These are phyloP conservation scores for Fusarium anthophilum DNA, from an alignment of 2,329 filamentous ascomycete genomes.

Conservation along the genomic window DNA sequence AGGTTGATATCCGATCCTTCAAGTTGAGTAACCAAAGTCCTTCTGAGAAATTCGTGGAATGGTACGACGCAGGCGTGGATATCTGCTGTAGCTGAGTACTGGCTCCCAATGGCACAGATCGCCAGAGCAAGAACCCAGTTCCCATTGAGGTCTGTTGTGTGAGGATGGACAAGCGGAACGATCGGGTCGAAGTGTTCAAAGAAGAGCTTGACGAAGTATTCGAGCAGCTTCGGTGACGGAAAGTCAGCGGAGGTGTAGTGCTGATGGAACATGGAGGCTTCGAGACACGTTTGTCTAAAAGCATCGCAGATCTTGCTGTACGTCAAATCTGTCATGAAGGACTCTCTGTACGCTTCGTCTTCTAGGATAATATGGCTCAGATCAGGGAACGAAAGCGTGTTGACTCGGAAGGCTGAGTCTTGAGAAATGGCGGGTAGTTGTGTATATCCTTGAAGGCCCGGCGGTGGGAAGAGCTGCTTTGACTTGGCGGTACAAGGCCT, in stretches of 20 bases:
- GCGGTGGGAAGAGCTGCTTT: conserved; percentile 6
- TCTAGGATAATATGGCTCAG: neutral
- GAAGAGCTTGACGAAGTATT: conserved; percentile 46
- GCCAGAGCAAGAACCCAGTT: conserved; percentile 38
- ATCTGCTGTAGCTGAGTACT: conserved; percentile 37
- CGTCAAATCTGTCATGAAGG: neutral
- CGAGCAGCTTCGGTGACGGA: conserved; percentile 39
- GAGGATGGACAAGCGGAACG: conserved; percentile 44
- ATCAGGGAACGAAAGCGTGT: neutral
- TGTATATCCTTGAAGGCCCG: neutral
- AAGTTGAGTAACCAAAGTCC: conserved; percentile 8
- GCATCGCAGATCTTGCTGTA: conserved; percentile 7
- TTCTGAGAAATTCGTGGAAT: conserved; percentile 38
- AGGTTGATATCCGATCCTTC: neutral
- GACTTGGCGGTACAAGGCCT: conserved; percentile 27
- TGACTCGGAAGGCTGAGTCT: neutral
- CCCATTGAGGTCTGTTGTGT: neutral
- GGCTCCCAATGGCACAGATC: conserved; percentile 35
- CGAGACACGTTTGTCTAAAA: conserved; percentile 12
- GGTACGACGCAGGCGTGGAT: conserved; percentile 31
- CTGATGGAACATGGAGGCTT: neutral
- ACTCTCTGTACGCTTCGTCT: neutral
- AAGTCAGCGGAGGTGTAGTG: conserved; percentile 25
- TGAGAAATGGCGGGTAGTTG: neutral
- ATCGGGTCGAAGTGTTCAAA: conserved; percentile 47